Conservation (phyloP, 2,329 filamentous ascomycete species). For the Beauveria rudraprayagi region DNA sequence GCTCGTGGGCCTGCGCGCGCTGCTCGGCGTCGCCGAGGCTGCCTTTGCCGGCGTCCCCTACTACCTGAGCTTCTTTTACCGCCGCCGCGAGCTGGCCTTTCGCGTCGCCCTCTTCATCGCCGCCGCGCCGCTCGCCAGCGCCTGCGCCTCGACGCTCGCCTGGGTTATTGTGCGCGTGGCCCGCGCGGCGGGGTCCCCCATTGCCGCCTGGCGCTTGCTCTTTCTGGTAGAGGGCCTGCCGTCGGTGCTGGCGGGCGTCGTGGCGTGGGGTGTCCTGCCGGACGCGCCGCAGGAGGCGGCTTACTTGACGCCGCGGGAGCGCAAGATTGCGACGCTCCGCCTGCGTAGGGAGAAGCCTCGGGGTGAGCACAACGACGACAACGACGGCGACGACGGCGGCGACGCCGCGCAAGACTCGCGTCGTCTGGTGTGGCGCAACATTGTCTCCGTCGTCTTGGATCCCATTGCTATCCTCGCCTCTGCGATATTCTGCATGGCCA, state of each 20-base stretch:
- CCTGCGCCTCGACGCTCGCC: constrained; percentile 68
- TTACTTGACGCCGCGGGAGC: constrained; percentile 56
- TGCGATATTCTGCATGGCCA: constrained; percentile 78
- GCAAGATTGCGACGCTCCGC: constrained; percentile 62
- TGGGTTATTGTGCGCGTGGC: constrained; percentile 66
- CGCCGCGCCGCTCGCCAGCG: constrained; percentile 73
- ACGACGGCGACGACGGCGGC: not conserved
- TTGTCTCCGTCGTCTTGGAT: constrained; percentile 52
- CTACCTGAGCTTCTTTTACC: constrained; percentile 58
- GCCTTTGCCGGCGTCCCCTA: constrained; percentile 58
- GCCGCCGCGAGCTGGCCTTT: constrained; percentile 67
- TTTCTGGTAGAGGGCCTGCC: constrained; percentile 84
- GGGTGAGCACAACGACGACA: too few relatives aligned
- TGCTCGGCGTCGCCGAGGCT: constrained; percentile 57
- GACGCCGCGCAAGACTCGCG: constrained; percentile 16
- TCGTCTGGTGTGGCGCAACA: constrained; percentile 47
- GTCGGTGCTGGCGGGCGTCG: constrained; percentile 63
- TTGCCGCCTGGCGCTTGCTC: constrained; percentile 77
- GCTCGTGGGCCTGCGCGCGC: constrained; percentile 45
- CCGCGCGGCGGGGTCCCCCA: constrained; percentile 45
- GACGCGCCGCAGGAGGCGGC: constrained; percentile 61
- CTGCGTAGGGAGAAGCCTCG: constrained; percentile 44
- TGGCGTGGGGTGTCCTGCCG: constrained; percentile 68
- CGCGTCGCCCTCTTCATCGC: constrained; percentile 82
- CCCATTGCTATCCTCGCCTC: constrained; percentile 69